Evolutionary conservation across 1,139 yeast species (phyloP).

Genomic region (Protomyces inouyei): DNA sequence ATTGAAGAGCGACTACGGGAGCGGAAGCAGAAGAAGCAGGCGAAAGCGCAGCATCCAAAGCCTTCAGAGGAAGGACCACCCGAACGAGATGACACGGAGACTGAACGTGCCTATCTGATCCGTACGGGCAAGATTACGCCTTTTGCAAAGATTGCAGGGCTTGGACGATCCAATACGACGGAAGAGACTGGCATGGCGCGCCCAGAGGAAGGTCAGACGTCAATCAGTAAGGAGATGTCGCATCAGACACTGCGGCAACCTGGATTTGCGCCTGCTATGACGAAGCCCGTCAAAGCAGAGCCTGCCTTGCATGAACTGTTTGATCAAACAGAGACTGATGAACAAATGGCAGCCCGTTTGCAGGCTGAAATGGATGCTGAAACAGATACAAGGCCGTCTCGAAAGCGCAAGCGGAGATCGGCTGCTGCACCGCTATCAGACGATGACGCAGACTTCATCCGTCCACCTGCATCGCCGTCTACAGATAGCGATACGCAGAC

Average conservation of each 20-base stretch:
- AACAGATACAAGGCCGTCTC: neutral
- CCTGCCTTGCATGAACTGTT: constrained; percentile 1
- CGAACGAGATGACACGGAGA: constrained; percentile 51
- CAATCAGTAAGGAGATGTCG: constrained; percentile 33
- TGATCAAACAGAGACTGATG: constrained; percentile 15
- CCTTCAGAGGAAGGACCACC: constrained; percentile 35
- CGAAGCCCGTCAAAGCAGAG: neutral
- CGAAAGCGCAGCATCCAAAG: constrained; percentile 23
- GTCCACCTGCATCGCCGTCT: neutral
- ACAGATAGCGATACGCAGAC: neutral
- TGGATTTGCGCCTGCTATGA: constrained; percentile 38
- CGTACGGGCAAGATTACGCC: constrained; percentile 94
- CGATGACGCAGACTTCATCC: neutral
- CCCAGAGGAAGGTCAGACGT: constrained; percentile 1
- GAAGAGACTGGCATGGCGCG: constrained; percentile 6
- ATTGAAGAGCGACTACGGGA: constrained; percentile 53
- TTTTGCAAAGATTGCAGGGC: constrained; percentile 60
- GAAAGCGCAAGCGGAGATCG: constrained; percentile 13
- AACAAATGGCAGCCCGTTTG: constrained; percentile 20
- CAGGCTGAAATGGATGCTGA: constrained; percentile 10
- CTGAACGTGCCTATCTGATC: constrained; percentile 71
- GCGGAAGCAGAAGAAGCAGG: constrained; percentile 31
- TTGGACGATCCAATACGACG: constrained; percentile 31
- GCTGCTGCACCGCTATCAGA: neutral
- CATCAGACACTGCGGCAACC: constrained; percentile 48